A percentile compares a stretch with the other conserved stretches of the same genome.
Conservation (phyloP, 768 basidiomycete species). For the Tylopilus sp. region DNA sequence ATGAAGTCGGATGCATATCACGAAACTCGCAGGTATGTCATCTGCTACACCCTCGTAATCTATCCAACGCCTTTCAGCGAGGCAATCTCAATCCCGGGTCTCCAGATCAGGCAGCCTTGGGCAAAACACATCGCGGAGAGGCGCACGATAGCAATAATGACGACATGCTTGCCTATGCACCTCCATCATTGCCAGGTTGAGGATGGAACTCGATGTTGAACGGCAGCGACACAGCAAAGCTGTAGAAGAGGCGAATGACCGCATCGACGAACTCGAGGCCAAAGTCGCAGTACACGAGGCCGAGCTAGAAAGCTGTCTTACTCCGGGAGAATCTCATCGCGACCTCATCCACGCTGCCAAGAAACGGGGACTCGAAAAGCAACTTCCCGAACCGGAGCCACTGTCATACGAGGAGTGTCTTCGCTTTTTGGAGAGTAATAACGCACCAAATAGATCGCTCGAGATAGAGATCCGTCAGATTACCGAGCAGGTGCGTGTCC, state of each 20-base stretch:
- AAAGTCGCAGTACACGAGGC: no score
- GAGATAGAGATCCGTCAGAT: no score
- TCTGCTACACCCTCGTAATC: constrained; percentile 1
- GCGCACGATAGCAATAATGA: no score
- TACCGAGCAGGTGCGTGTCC: no score
- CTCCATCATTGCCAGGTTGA: no score
- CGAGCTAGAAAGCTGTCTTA: constrained; percentile 42
- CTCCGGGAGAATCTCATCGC: no score
- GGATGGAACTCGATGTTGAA: constrained; percentile 43
- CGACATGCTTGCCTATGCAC: no score
- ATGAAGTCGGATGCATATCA: constrained; percentile 40
- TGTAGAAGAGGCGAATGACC: constrained; percentile 36
- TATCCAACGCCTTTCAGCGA: no score
- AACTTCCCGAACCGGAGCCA: no score
- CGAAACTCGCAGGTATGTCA: constrained; percentile 42
- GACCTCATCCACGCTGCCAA: background rate
- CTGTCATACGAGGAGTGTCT: no score
- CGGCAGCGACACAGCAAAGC: constrained; percentile 41
- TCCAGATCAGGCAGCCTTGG: constrained; percentile 17
- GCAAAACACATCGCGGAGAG: background rate
- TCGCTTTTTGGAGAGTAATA: no score
- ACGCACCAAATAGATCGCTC: no score
- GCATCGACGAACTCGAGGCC: constrained; percentile 44
- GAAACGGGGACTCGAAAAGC: constrained; percentile 3
- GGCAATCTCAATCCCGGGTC: constrained; percentile 20